A percentile compares a stretch with the other conserved stretches of the same genome.
Evolutionary conservation across 2,329 filamentous ascomycete species (phyloP).

Genomic region (Penicillium rolfsii): DNA sequence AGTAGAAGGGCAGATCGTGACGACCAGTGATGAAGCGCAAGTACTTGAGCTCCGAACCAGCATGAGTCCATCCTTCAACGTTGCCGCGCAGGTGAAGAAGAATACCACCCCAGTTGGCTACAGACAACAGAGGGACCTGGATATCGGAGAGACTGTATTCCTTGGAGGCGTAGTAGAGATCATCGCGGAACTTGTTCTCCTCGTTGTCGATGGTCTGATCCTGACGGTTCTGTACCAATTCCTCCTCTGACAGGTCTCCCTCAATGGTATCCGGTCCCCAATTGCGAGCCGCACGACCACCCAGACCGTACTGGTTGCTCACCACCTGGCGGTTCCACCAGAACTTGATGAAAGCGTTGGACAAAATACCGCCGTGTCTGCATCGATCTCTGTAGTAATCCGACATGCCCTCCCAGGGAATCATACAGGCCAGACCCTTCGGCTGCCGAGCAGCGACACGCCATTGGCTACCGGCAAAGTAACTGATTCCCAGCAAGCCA

Average conservation of each 20-base stretch:
- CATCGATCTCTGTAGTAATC: constrained; percentile 63
- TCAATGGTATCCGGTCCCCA: constrained; percentile 55
- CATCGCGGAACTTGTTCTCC: constrained; percentile 61
- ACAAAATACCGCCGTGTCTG: constrained; percentile 65
- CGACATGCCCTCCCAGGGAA: constrained; percentile 61
- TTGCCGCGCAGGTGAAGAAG: constrained; percentile 70
- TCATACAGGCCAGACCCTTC: constrained; percentile 55
- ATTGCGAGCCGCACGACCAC: constrained; percentile 54
- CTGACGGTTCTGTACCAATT: constrained; percentile 42
- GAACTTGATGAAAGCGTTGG: constrained; percentile 62
- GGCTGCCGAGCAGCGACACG: constrained; percentile 57
- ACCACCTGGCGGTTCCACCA: constrained; percentile 72
- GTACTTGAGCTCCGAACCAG: constrained; percentile 69
- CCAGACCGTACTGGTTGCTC: constrained; percentile 68
- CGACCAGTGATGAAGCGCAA: constrained; percentile 70
- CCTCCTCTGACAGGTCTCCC: constrained; percentile 42
- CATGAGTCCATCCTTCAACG: constrained; percentile 65
- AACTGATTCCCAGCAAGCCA: constrained; percentile 56
- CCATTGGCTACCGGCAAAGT: constrained; percentile 60
- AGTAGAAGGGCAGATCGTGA: constrained; percentile 74
- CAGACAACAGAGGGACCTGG: constrained; percentile 66
- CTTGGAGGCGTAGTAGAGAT: constrained; percentile 66
- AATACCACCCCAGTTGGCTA: constrained; percentile 74
- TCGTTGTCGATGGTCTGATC: constrained; percentile 53
- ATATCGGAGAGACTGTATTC: constrained; percentile 69